Evolutionary conservation across 441 rosid species (phyloP).

Genomic region (Brassica hybrid): DNA sequence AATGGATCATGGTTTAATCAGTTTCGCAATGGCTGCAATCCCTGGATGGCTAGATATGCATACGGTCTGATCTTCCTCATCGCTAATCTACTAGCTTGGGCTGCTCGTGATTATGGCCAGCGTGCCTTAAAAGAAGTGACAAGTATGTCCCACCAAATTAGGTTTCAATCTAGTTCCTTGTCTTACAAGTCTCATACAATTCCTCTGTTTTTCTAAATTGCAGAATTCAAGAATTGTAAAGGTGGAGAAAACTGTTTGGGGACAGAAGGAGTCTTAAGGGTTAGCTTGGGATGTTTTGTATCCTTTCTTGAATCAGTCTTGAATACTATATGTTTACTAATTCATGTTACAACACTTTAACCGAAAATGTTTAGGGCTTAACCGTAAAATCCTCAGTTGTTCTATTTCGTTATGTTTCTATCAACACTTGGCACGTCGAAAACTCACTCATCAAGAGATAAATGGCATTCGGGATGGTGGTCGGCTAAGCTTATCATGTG

Average conservation of each 20-base stretch:
- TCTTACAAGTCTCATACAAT: constrained; percentile 25
- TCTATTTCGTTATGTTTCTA: constrained; percentile 78
- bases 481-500: constrained; percentile 64
- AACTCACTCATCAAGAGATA: constrained; percentile 62
- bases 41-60: constrained; percentile 96
- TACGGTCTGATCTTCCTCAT: constrained; percentile 80
- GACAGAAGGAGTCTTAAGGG: constrained; percentile 89
- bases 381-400: constrained; percentile 50
- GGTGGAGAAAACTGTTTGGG: constrained; percentile 82
- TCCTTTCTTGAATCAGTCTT: constrained; percentile 57
- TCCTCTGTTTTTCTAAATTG: constrained; percentile 19
- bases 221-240: constrained; percentile 73
- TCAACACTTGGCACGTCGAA: constrained; percentile 76
- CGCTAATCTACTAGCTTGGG: constrained; percentile 91
- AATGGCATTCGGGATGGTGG: constrained; percentile 99
- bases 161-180: constrained; percentile 12
- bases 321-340: constrained; percentile 7
- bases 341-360: not conserved
- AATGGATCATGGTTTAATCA: constrained; percentile 79
- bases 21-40: constrained; percentile 80
- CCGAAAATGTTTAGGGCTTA: constrained; percentile 47
- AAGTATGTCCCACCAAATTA: constrained; percentile 54
- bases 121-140: constrained; percentile 66
- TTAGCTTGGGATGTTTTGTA: constrained; percentile 97
- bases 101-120: constrained; percentile 78